A percentile compares a stretch with the other conserved stretches of the same genome.
These are phyloP conservation scores for Testicularia cyperi DNA, from an alignment of 1,284 basidiomycete species.

Conservation along the genomic window DNA sequence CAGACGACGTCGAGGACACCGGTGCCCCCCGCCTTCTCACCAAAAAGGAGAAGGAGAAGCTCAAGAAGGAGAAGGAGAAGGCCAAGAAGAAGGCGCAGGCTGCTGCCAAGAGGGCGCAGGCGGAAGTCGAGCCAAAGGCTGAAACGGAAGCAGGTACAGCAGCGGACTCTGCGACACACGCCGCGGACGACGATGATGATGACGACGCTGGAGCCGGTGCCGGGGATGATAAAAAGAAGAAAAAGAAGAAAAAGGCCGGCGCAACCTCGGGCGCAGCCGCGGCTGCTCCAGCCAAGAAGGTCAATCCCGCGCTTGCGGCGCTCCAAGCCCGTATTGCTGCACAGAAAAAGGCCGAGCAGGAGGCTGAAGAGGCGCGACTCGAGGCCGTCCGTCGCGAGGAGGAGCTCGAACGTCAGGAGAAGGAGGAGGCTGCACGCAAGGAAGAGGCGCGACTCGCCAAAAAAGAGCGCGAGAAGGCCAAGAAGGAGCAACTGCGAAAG, in stretches of 20 bases:
- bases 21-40: slow-evolving; percentile 46
- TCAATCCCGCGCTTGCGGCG: slow-evolving; percentile 53
- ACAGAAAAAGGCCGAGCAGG: slow-evolving; percentile 57
- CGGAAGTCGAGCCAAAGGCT: slow-evolving; percentile 3
- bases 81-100: slow-evolving; percentile 57
- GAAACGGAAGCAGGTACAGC: slow-evolving; percentile 9
- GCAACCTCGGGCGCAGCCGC: slow-evolving; percentile 31
- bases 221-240: slow-evolving; percentile 53
- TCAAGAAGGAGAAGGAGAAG: slow-evolving; percentile 60
- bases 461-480: slow-evolving; percentile 57
- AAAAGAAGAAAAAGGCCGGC: slow-evolving; percentile 50
- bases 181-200: slow-evolving; percentile 30
- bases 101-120: slow-evolving; percentile 46
- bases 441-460: slow-evolving; percentile 54
- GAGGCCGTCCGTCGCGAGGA: slow-evolving; percentile 50
- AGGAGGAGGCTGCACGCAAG: slow-evolving; percentile 56
- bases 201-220: slow-evolving; percentile 17
- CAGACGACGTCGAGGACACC: slow-evolving; percentile 16
- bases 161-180: no score
- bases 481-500: slow-evolving; percentile 57
- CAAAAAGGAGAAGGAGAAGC: slow-evolving; percentile 59
- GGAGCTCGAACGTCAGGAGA: slow-evolving; percentile 55
- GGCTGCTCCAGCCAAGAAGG: slow-evolving; percentile 47
- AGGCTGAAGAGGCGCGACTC: slow-evolving; percentile 48
- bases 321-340: slow-evolving; percentile 58